Evolutionary conservation across 2,329 filamentous ascomycete genomes (phyloP).

Genomic region (Escovopsis weberi): DNA sequence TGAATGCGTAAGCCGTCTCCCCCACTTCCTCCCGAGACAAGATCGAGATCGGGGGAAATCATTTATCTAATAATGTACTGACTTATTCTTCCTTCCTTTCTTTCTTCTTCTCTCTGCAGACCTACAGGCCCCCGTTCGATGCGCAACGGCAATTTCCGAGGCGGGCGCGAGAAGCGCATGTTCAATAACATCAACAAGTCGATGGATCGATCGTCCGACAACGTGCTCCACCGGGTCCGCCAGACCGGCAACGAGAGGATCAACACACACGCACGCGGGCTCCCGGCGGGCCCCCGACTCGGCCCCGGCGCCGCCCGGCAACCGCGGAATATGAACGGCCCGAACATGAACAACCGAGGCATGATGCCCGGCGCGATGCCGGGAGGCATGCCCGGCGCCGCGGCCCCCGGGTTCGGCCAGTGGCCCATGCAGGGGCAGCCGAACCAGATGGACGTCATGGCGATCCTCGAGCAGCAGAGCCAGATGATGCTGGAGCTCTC

Average conservation of each 20-base stretch:
- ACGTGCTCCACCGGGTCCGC: conserved; percentile 67
- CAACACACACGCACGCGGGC: conserved; percentile 58
- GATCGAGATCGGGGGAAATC: neutral
- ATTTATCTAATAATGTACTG: neutral
- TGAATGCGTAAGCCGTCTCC: conserved; percentile 41
- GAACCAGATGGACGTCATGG: conserved; percentile 46
- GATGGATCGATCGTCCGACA: conserved; percentile 64
- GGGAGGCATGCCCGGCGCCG: conserved; percentile 1
- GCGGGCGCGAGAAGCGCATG: conserved; percentile 63
- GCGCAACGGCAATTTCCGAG: conserved; percentile 52
- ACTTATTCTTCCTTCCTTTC: neutral
- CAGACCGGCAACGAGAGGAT: conserved; percentile 64
- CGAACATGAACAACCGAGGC: conserved; percentile 34
- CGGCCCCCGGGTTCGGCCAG: conserved; percentile 3
- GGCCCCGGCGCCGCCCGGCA: conserved; percentile 27
- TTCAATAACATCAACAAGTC: conserved; percentile 72
- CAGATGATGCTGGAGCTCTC: conserved; percentile 70
- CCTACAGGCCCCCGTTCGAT: conserved; percentile 92
- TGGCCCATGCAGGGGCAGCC: conserved; percentile 25
- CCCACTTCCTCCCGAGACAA: neutral
- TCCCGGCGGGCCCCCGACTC: conserved; percentile 57
- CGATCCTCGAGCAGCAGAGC: conserved; percentile 77
- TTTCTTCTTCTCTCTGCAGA: conserved; percentile 29
- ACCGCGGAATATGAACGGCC: conserved; percentile 37
- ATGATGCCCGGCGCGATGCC: conserved; percentile 8